Evolutionary conservation across 352 stramenopile species (phyloP).

Genomic region (Phytophthora sp.): DNA sequence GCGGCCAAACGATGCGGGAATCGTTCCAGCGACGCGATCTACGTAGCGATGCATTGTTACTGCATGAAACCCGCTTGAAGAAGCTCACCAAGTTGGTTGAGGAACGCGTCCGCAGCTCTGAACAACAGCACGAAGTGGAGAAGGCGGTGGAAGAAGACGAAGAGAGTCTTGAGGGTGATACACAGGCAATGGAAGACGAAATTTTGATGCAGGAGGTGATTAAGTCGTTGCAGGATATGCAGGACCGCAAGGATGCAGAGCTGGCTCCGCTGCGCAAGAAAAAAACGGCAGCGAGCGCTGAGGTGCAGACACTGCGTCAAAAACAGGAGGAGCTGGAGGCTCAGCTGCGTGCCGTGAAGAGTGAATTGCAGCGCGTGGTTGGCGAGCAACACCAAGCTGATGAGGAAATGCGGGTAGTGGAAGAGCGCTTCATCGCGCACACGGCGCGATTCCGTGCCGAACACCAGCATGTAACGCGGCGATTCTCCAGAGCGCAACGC

Average conservation of each 20-base stretch:
- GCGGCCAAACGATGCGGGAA: slow-evolving; percentile 76
- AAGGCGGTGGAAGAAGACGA: slow-evolving; percentile 27
- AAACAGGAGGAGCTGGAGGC: slow-evolving; percentile 61
- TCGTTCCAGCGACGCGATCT: slow-evolving; percentile 82
- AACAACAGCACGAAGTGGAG: slow-evolving; percentile 35
- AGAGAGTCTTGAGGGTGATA: slow-evolving; percentile 20
- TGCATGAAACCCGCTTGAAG: slow-evolving; percentile 56
- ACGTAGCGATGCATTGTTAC: slow-evolving; percentile 62
- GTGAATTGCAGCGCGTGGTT: slow-evolving; percentile 51
- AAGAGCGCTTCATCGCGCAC: slow-evolving; percentile 57
- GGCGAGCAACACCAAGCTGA: slow-evolving; percentile 49
- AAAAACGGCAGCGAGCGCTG: slow-evolving; percentile 16
- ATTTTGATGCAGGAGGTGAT: slow-evolving; percentile 47
- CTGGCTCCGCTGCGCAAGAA: slow-evolving; percentile 44
- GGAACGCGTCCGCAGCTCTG: slow-evolving; percentile 44
- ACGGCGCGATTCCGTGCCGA: slow-evolving; percentile 51
- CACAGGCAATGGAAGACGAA: slow-evolving; percentile 33
- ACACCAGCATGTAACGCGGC: slow-evolving; percentile 52
- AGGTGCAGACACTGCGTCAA: slow-evolving; percentile 41
- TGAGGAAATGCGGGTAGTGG: slow-evolving; percentile 50
- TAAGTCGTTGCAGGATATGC: slow-evolving; percentile 42
- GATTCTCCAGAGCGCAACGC: slow-evolving; percentile 43
- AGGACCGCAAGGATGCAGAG: slow-evolving; percentile 45
- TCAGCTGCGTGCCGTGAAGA: slow-evolving; percentile 56
- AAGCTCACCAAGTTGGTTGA: slow-evolving; percentile 51